A percentile compares a stretch with the other conserved stretches of the same genome.
These are phyloP conservation scores for Vitis rupestris DNA, from an alignment of 164 flowering plant species.

Conservation along the genomic window DNA sequence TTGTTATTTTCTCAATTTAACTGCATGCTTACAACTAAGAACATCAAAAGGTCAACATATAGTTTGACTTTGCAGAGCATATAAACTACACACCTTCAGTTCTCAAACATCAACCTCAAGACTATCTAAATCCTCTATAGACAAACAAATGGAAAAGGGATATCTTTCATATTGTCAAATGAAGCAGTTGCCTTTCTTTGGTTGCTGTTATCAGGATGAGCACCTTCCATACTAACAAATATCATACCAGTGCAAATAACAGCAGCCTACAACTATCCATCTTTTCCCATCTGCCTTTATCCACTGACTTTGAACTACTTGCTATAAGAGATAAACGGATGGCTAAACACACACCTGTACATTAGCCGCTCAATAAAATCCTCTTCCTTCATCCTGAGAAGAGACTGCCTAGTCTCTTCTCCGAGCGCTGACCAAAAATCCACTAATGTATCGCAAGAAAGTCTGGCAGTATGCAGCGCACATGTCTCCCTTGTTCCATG, in stretches of 20 bases:
- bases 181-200: slow-evolving; percentile 3
- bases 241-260: not conserved
- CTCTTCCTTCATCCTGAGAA: slow-evolving; percentile 94
- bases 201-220: slow-evolving; percentile 1
- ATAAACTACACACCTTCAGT: not conserved
- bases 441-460: slow-evolving; percentile 88
- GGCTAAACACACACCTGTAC: slow-evolving; percentile 64
- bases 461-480: slow-evolving; percentile 94
- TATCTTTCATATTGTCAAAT: not conserved
- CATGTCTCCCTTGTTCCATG: slow-evolving; percentile 97
- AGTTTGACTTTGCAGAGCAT: too few species aligned
- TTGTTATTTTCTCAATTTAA: not conserved
- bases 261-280: not conserved
- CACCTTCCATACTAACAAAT: not conserved
- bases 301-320: slow-evolving; percentile 4
- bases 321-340: slow-evolving; percentile 6
- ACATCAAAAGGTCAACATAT: too few species aligned
- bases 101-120: not conserved
- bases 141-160: not conserved
- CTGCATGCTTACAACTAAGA: too few species aligned
- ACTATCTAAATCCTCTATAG: too few species aligned
- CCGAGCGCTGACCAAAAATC: slow-evolving; percentile 98
- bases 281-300: not conserved
- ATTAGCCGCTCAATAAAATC: slow-evolving; percentile 98
- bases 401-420: slow-evolving; percentile 87